These are phyloP conservation scores for Rhododendron ferrugineum DNA, from an alignment of 148 eudicot species.

Conservation along the genomic window DNA sequence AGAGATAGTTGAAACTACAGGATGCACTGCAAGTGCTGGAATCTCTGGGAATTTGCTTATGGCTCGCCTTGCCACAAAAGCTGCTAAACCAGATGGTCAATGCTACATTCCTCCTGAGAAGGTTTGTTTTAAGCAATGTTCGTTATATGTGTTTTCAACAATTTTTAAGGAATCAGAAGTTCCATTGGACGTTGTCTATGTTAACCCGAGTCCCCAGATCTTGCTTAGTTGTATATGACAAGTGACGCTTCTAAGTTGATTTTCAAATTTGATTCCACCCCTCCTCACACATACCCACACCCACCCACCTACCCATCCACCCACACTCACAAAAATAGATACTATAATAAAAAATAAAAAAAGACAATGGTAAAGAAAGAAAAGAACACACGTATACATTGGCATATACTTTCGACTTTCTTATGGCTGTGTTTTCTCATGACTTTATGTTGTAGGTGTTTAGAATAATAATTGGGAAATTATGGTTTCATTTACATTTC, in stretches of 20 bases:
- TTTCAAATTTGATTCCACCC: not conserved
- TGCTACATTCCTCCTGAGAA: slow-evolving; percentile 66
- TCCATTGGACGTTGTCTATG: not conserved
- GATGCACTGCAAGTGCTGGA: slow-evolving; percentile 93
- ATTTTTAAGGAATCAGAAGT: not conserved
- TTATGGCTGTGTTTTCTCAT: not conserved
- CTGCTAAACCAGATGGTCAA: slow-evolving; percentile 93
- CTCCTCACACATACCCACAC: not conserved
- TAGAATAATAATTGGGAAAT: not conserved
- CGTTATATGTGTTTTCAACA: not conserved
- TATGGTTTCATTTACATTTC: not conserved
- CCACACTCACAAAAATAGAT: no score
- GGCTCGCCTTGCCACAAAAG: slow-evolving; percentile 96
- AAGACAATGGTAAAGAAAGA: not conserved
- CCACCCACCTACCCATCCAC: not conserved
- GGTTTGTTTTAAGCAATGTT: slow-evolving; percentile 32
- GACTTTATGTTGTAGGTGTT: not conserved
- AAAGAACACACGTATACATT: not conserved
- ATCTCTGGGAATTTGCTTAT: slow-evolving; percentile 76
- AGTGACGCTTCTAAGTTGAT: not conserved
- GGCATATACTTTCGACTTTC: not conserved
- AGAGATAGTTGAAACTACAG: slow-evolving; percentile 75
- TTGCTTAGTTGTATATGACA: not conserved
- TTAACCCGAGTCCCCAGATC: not conserved
- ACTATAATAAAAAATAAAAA: no score